A percentile compares a stretch with the other conserved stretches of the same genome.
phyloP scores from a whole-genome alignment of 2,329 filamentous ascomycete genomes.

The Setomelanomma holmii region DNA sequence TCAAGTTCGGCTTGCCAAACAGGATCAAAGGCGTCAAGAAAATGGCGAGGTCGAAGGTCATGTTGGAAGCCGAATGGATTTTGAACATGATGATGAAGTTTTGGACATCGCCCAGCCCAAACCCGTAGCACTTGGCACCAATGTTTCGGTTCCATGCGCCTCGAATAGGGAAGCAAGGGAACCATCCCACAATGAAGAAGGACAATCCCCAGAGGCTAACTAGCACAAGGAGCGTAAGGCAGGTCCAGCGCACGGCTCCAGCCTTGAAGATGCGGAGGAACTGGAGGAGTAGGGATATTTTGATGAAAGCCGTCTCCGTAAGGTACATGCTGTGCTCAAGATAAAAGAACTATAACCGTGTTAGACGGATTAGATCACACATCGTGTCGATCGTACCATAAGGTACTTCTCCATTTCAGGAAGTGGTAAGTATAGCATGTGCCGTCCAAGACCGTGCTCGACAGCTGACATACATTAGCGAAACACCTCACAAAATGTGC shows the following conservation, averaged over 20 bases:
- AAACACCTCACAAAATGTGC: no score
- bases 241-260: conserved; percentile 36
- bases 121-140: conserved; percentile 37
- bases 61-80: conserved; percentile 41
- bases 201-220: conserved; percentile 40
- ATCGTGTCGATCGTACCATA: conserved; percentile 11
- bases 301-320: conserved; percentile 43
- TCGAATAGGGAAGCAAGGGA: conserved; percentile 37
- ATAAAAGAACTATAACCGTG: conserved; percentile 32
- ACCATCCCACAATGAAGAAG: conserved; percentile 40
- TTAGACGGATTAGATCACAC: background rate
- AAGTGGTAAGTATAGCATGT: conserved; percentile 36
- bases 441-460: conserved; percentile 39
- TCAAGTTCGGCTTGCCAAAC: conserved; percentile 35
- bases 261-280: conserved; percentile 48
- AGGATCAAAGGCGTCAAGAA: conserved; percentile 41
- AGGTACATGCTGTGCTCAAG: conserved; percentile 38
- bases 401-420: conserved; percentile 22
- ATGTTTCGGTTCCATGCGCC: conserved; percentile 32
- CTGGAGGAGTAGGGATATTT: conserved; percentile 44
- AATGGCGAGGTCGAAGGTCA: conserved; percentile 44
- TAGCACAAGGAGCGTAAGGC: conserved; percentile 28
- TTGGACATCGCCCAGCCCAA: conserved; percentile 22
- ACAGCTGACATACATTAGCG: conserved; percentile 33
- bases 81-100: conserved; percentile 35